Evolutionary conservation across 495 filamentous ascomycete genomes (phyloP), one percentile per base, ranked within the genome.

Genomic region (Xylaria longipes): DNA sequence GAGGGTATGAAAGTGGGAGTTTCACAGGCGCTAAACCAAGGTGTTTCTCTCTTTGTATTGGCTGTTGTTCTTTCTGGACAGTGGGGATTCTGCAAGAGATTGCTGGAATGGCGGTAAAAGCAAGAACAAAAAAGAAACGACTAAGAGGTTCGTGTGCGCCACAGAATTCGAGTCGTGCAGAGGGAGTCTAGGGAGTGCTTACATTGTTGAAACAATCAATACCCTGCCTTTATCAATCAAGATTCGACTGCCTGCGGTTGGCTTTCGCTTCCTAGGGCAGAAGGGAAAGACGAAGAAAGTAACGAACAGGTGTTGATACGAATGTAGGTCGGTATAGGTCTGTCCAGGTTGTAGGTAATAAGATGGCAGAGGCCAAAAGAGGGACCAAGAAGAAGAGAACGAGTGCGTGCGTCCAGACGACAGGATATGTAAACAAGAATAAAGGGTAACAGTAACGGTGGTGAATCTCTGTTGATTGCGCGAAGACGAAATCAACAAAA

Each of bases 81-180:
- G 75, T 77, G 50, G 31, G 46, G 70, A 77, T 77, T 75, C 71
- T 75, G 65, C 68, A 57, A 66, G 67, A 69, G 69, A 45, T 17
- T 45, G 14, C 60, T 58, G 20, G 71, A 70, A 58, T 35, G 67
- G 39, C 50, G 65, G 17, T 20, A 69, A 54, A 71, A 57, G 41
- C 14, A 37, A 43, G 15, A n/a, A 61, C 27, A 45, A 25, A 39
- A 71, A 48, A 46, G 46, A 45, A 58, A 46, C 20, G 52, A 31
- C 33, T 45, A 31, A 37, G 25, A 27, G 15, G 31, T 41, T 31
- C 17, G 2, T 50, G 22, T 62, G 43, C n/a, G 56, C 72, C 72
- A 74, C 68, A 63, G 66, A 43, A 9, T 35, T 68, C 50, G 45
- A 58, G 50, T 50, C 4, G 20, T 50, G 62, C 17, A 25, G 48